A percentile compares a stretch with the other conserved stretches of the same genome.
Conservation (phyloP, 345 rosid species). For the Euphorbia peplus region DNA sequence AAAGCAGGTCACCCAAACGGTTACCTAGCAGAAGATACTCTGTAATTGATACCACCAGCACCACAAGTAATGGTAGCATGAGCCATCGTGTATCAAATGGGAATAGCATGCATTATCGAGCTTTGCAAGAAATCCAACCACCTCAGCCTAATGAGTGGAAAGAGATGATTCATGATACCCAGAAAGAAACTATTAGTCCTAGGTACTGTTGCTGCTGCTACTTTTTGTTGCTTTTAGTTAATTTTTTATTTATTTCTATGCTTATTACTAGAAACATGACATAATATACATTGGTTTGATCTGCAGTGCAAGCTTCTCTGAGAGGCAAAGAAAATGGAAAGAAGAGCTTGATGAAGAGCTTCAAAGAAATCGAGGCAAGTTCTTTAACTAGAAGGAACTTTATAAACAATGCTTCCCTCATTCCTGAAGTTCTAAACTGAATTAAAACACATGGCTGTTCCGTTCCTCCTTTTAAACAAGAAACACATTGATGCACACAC, state of each 20-base stretch:
- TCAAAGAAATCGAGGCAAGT: conserved; percentile 32
- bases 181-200: conserved; percentile 17
- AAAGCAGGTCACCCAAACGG: conserved; percentile 72
- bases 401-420: background rate
- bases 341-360: conserved; percentile 33
- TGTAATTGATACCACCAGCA: conserved; percentile 20
- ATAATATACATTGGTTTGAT: conserved; percentile 3
- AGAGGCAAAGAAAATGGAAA: conserved; percentile 33
- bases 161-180: conserved; percentile 19
- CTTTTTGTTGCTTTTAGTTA: background rate
- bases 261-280: conserved; percentile 16
- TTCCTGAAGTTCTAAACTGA: background rate
- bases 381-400: background rate
- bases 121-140: conserved; percentile 55
- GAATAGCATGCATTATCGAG: conserved; percentile 31
- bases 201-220: no score
- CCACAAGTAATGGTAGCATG: conserved; percentile 18
- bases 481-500: background rate
- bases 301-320: conserved; percentile 24
- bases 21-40: conserved; percentile 78
- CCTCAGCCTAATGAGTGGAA: conserved; percentile 45
- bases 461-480: background rate
- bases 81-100: conserved; percentile 36
- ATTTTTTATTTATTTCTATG: background rate
- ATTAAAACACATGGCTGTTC: background rate